Evolutionary conservation across 148 eudicot species (phyloP).

Genomic region (Arctostaphylos glauca): DNA sequence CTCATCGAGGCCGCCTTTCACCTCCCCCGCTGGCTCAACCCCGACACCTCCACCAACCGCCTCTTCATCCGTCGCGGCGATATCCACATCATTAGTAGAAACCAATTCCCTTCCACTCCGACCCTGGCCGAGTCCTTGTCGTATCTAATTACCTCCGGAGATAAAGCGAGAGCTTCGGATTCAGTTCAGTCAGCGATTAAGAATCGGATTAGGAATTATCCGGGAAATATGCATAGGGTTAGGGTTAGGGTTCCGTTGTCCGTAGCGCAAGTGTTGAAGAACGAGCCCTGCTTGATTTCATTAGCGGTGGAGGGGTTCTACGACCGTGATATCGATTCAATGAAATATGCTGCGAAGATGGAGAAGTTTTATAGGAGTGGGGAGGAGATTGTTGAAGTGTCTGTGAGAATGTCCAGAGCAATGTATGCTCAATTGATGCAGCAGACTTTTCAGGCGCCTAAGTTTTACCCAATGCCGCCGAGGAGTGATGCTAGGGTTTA

Average conservation of each 20-base stretch:
- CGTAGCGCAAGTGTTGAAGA: slow-evolving; percentile 68
- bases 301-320: slow-evolving; percentile 89
- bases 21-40: slow-evolving; percentile 82
- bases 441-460: slow-evolving; percentile 90
- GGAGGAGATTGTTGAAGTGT: slow-evolving; percentile 62
- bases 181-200: slow-evolving; percentile 43
- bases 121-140: slow-evolving; percentile 35
- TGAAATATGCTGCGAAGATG: slow-evolving; percentile 80
- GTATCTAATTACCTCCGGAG: slow-evolving; percentile 26
- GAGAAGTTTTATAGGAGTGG: slow-evolving; percentile 65
- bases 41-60: slow-evolving; percentile 54
- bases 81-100: slow-evolving; percentile 44
- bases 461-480: slow-evolving; percentile 72
- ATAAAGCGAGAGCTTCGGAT: slow-evolving; percentile 34
- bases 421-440: slow-evolving; percentile 91
- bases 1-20: slow-evolving; percentile 78
- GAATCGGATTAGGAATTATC: slow-evolving; percentile 46
- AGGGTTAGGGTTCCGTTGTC: slow-evolving; percentile 80
- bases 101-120: slow-evolving; percentile 31
- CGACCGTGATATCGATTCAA: slow-evolving; percentile 79
- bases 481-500: slow-evolving; percentile 44
- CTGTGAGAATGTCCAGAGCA: slow-evolving; percentile 74
- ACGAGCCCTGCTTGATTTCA: slow-evolving; percentile 66
- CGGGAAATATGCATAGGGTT: slow-evolving; percentile 58
- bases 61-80: slow-evolving; percentile 53